These are phyloP conservation scores for Quercus robur DNA, from an alignment of 306 rosid genomes.

Conservation along the genomic window DNA sequence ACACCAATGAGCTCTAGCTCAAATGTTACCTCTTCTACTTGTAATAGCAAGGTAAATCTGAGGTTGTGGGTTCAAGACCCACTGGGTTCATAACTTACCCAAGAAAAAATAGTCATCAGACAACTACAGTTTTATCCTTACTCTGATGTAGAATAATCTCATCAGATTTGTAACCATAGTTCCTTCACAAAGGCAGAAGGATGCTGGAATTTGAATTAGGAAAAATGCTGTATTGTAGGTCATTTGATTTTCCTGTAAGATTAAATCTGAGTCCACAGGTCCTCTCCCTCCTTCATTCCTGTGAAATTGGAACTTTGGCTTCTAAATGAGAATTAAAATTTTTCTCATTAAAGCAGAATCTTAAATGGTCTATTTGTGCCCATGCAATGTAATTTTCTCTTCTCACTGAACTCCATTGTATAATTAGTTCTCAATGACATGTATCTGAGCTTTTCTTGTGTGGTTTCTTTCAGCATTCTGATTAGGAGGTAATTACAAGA, in stretches of 20 bases:
- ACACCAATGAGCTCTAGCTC: too few relatives aligned
- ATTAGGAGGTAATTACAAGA: slow-evolving; percentile 26
- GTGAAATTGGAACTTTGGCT: neutral
- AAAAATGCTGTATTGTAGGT: neutral
- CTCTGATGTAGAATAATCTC: neutral
- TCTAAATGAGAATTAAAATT: neutral
- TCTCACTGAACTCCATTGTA: neutral
- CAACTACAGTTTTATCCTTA: neutral
- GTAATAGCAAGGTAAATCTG: too few relatives aligned
- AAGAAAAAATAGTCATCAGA: neutral
- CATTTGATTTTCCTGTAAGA: neutral
- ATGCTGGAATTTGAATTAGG: neutral
- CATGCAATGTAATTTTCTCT: neutral
- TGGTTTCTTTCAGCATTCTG: slow-evolving; percentile 28
- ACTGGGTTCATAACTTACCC: too few relatives aligned
- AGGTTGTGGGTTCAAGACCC: too few relatives aligned
- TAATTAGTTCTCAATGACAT: slow-evolving; percentile 9
- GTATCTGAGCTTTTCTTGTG: neutral
- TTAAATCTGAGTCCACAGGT: neutral
- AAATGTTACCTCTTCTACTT: too few relatives aligned
- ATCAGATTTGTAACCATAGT: neutral
- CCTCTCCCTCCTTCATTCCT: too few relatives aligned
- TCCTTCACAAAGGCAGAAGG: neutral
- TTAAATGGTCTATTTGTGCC: neutral
- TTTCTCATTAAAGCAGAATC: neutral